A percentile compares a stretch with the other conserved stretches of the same genome.
Evolutionary conservation across 2,329 filamentous ascomycete species (phyloP).

Genomic region (Tolypocladium cylindrosporum): DNA sequence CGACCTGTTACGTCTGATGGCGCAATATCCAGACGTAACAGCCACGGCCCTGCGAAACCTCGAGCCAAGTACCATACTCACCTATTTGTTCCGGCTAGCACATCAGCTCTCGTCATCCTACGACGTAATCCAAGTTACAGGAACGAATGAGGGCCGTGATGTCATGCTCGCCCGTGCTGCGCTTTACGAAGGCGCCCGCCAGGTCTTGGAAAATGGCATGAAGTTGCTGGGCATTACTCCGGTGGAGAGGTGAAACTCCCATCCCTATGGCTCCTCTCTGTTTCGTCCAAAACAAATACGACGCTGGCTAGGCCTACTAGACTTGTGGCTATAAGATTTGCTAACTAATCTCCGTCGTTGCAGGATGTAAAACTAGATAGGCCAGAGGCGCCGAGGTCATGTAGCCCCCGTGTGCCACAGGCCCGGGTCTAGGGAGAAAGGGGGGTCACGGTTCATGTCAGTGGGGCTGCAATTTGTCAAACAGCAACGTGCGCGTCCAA

Average conservation of each 20-base stretch:
- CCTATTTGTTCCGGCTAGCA: conserved; percentile 68
- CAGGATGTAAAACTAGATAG: too few species aligned
- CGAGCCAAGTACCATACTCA: conserved; percentile 55
- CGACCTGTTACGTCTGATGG: conserved; percentile 50
- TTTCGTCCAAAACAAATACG: too few species aligned
- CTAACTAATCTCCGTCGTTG: too few species aligned
- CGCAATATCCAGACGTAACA: conserved; percentile 56
- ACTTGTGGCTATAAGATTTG: too few species aligned
- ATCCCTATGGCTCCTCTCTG: neutral
- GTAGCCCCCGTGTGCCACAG: too few species aligned
- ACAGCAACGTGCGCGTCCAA: too few species aligned
- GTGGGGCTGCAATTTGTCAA: too few species aligned
- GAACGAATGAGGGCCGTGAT: conserved; percentile 49
- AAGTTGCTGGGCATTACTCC: neutral
- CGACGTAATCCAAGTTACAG: conserved; percentile 63
- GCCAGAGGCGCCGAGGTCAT: too few species aligned
- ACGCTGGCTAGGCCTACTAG: too few species aligned
- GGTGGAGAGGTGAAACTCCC: neutral
- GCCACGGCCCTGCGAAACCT: conserved; percentile 52
- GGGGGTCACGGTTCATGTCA: too few species aligned
- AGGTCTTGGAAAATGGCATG: neutral
- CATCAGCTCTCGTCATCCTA: conserved; percentile 65
- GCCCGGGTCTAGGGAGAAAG: too few species aligned
- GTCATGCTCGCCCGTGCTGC: conserved; percentile 50
- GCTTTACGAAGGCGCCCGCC: neutral